Evolutionary conservation across 768 basidiomycete species (phyloP), one percentile per base, ranked within the genome.

Genomic region (Hortiboletus campestris): DNA sequence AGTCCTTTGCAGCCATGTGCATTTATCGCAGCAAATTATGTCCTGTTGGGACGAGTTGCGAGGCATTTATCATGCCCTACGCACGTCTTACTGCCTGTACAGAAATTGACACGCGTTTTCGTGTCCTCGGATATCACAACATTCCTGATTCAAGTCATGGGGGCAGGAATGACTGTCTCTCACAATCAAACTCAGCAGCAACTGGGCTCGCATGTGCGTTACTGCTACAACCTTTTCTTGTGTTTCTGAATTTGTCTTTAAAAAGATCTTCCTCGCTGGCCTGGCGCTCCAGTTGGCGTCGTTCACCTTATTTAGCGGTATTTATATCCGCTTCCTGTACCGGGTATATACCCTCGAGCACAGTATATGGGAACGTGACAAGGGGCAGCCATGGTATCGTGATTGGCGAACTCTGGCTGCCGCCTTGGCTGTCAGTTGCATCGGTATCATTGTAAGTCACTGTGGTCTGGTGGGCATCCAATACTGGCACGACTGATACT

Each of bases 21-120:
- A 28, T 89, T 89, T 71, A 84, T 87, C 57, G 84, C 84, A 6
- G 79, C 83, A 14, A 78, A 84, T 62, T 89, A 90, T 62, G 72
- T 88, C 52, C 75, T 88, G 19, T 78, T 89, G 1, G 85, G 86
- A 11, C 80, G 80, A 16, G 67, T 91, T 4, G 82, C 85, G 6
- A 73, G 67, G 25, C 74, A 80, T 57, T 69, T 89, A 7, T 62
- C 73, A 12, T 76, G 76, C 35, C 74, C 78, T 53, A 57, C 76
- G 45, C 77, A 82, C 60, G 72, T 88, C 20, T 62, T 82, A 28
- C 67, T 89, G 22, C 70, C 73, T 0, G 73, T 80, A 6, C 72
- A 71, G 19, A 72, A 72, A 19, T 79, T 89, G 57, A 84, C 84
- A 10, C 56, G 76, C 31, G 65, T 82, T 12, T 90, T 88, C 66